A percentile compares a stretch with the other conserved stretches of the same genome.
Evolutionary conservation across 225 moss, liverwort and hornwort species (phyloP).

Genomic region (Ulota crispa): DNA sequence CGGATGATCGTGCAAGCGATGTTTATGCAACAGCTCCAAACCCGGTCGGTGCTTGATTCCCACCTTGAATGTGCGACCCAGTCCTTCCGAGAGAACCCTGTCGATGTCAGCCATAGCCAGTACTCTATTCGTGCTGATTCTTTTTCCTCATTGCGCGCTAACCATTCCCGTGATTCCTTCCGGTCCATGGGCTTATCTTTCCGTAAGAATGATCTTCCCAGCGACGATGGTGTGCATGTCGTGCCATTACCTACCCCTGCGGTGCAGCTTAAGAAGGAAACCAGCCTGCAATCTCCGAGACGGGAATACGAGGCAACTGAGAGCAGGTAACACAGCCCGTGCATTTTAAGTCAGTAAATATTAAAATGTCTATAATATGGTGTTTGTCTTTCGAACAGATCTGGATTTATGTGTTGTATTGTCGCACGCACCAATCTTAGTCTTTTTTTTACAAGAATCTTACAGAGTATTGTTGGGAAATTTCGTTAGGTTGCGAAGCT

Average conservation of each 20-base stretch:
- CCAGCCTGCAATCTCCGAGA: conserved; percentile 13
- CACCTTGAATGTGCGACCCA: conserved; percentile 61
- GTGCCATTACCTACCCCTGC: neutral
- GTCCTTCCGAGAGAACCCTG: conserved; percentile 39
- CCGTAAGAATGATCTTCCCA: conserved; percentile 28
- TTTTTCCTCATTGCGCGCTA: conserved; percentile 14
- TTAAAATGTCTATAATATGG: too few species aligned
- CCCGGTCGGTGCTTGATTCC: conserved; percentile 66
- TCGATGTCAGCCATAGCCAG: conserved; percentile 1
- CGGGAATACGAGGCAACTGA: conserved; percentile 63
- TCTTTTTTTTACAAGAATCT: fast-evolving
- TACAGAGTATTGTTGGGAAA: fast-evolving
- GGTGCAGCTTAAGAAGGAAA: conserved; percentile 36
- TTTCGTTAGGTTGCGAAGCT: conserved; percentile 32
- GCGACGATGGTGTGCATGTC: conserved; percentile 29
- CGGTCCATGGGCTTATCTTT: conserved; percentile 47
- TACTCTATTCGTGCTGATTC: conserved; percentile 14
- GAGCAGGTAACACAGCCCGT: conserved; percentile 21
- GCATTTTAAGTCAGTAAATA: neutral
- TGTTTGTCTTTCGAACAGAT: too few species aligned
- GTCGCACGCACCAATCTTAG: too few species aligned
- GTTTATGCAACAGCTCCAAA: conserved; percentile 93
- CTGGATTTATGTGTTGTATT: too few species aligned
- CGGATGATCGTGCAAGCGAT: conserved; percentile 94
- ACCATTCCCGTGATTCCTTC: conserved; percentile 41